A percentile compares a stretch with the other conserved stretches of the same genome.
Conservation (phyloP, 805 yeast species). For the Kuraishia cidri region DNA sequence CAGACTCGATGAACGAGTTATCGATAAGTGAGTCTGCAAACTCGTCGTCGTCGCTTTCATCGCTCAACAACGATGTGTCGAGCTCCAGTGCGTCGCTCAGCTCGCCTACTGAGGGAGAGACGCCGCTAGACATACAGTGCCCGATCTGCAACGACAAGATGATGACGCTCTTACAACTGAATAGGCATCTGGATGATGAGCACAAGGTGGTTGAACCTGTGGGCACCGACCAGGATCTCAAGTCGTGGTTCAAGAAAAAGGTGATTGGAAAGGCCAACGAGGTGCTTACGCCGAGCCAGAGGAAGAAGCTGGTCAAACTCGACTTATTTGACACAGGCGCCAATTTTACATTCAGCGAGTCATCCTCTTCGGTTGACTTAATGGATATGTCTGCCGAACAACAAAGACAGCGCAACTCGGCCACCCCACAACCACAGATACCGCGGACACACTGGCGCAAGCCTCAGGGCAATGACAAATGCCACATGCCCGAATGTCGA, state of each 20-base stretch:
- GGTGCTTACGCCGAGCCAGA: conserved; percentile 17
- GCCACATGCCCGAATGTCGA: conserved; percentile 31
- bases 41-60: conserved; percentile 1
- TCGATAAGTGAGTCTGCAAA: not conserved
- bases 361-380: not conserved
- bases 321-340: conserved; percentile 37
- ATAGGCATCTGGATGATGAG: conserved; percentile 62
- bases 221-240: conserved; percentile 24
- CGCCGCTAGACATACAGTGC: conserved; percentile 25
- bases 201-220: conserved; percentile 31
- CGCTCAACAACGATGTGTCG: conserved; percentile 1
- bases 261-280: conserved; percentile 26
- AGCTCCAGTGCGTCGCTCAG: too few species aligned
- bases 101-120: not conserved
- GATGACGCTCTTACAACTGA: conserved; percentile 45
- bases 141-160: conserved; percentile 64
- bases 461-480: conserved; percentile 30
- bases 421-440: not conserved
- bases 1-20: conserved; percentile 1
- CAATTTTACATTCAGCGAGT: conserved; percentile 9
- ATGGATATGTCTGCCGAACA: too few species aligned
- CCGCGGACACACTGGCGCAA: conserved; percentile 52
- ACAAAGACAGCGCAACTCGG: not conserved
- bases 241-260: conserved; percentile 32
- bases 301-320: conserved; percentile 29